Conservation (phyloP, 768 basidiomycete genomes). For the Pilatotrama ljubarskyi region DNA sequence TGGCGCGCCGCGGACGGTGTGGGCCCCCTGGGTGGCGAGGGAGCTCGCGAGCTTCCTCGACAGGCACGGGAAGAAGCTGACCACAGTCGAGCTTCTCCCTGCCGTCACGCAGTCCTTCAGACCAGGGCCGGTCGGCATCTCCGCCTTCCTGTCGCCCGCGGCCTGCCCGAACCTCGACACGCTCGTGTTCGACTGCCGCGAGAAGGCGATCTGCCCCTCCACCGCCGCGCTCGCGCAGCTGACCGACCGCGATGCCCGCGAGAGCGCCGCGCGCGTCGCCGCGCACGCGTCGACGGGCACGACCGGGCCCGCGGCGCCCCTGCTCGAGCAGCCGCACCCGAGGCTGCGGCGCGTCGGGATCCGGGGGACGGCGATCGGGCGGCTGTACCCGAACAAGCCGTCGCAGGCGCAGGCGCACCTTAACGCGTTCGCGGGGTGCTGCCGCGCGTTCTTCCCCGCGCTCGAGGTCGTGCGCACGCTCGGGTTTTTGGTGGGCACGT, state of each 20-base stretch:
- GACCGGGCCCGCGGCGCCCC: conserved; percentile 5
- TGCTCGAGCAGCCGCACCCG: conserved; percentile 23
- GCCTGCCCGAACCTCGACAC: conserved; percentile 48
- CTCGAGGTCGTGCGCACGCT: conserved; percentile 50
- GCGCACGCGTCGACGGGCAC: not conserved
- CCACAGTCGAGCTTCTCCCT: conserved; percentile 41
- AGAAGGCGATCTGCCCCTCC: conserved; percentile 15
- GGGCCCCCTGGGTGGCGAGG: conserved; percentile 6
- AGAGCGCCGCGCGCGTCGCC: not conserved
- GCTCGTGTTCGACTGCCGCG: conserved; percentile 38
- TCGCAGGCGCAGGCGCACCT: conserved; percentile 42
- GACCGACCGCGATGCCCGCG: conserved; percentile 1
- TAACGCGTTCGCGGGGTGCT: conserved; percentile 36
- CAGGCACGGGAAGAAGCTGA: conserved; percentile 42
- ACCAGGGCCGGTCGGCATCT: conserved; percentile 39
- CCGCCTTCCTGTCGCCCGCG: conserved; percentile 43
- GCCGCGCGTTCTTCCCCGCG: conserved; percentile 42
- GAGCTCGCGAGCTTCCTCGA: conserved; percentile 40
- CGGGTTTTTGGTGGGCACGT: conserved; percentile 48
- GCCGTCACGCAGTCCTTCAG: conserved; percentile 23
- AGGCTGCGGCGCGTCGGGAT: conserved; percentile 49
- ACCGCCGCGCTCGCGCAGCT: conserved; percentile 18
- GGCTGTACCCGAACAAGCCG: conserved; percentile 45
- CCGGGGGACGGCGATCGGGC: conserved; percentile 42
- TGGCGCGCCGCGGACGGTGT: conserved; percentile 12